A percentile compares a stretch with the other conserved stretches of the same genome.
Conservation (phyloP, 768 basidiomycete genomes). For the Xerocomus potaroensis region DNA sequence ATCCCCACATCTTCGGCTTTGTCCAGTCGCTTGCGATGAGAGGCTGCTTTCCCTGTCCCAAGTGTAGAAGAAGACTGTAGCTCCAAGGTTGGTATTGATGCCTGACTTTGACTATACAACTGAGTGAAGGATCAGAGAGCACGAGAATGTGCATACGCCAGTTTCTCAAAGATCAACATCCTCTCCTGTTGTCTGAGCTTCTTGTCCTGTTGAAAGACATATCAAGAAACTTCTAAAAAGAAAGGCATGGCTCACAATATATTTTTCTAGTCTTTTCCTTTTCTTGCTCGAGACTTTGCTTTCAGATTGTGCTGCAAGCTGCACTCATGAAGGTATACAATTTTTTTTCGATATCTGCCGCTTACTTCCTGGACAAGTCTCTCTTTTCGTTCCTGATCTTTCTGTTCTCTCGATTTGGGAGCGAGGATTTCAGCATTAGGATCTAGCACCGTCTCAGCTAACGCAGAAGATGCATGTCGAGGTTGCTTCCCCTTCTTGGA, state of each 20-base stretch:
- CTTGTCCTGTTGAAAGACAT: conserved; percentile 57
- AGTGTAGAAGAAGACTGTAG: conserved; percentile 81
- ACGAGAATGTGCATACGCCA: conserved; percentile 52
- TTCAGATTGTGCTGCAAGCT: conserved; percentile 46
- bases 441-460: conserved; percentile 36
- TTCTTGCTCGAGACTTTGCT: conserved; percentile 81
- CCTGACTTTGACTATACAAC: conserved; percentile 66
- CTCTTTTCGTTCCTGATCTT: conserved; percentile 55
- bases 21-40: conserved; percentile 57
- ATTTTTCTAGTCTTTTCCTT: conserved; percentile 86
- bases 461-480: conserved; percentile 23
- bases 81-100: conserved; percentile 52
- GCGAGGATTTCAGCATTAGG: conserved; percentile 56
- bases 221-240: conserved; percentile 1
- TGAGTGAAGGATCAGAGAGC: conserved; percentile 8
- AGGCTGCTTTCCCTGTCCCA: conserved; percentile 64
- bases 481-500: conserved; percentile 59
- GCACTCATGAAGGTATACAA: conserved; percentile 2
- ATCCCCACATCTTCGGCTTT: conserved; percentile 57
- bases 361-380: conserved; percentile 59
- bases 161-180: conserved; percentile 67
- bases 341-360: background rate
- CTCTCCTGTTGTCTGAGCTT: conserved; percentile 91
- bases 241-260: conserved; percentile 58
- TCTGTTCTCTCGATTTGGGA: conserved; percentile 57